Percentiles rank a stretch among this genome's conserved stretches.
Conservation (phyloP, 2,329 filamentous ascomycete species). For the Cyphellophora europaea region DNA sequence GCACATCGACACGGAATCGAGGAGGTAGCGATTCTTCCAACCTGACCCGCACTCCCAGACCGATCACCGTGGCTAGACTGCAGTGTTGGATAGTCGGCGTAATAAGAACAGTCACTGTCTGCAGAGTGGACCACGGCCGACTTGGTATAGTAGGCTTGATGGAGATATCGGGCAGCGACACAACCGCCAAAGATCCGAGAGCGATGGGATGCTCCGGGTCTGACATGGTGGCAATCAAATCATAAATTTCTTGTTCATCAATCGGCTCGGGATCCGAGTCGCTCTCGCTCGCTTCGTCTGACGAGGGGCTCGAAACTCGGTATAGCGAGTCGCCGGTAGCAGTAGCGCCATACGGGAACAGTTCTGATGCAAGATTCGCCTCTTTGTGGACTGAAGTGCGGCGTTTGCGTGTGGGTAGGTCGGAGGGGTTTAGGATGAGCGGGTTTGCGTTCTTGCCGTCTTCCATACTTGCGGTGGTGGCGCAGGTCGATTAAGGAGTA, state of each 20-base stretch:
- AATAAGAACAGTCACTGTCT: slow-evolving; percentile 75
- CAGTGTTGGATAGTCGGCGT: slow-evolving; percentile 97
- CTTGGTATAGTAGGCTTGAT: slow-evolving; percentile 60
- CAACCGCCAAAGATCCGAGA: slow-evolving; percentile 83
- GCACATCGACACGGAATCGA: slow-evolving; percentile 83
- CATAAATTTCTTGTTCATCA: slow-evolving; percentile 94
- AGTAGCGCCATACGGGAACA: slow-evolving; percentile 28
- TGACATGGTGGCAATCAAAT: slow-evolving; percentile 87
- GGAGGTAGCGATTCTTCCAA: slow-evolving; percentile 86
- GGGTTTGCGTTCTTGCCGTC: slow-evolving; percentile 68
- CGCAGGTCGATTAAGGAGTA: too few species aligned
- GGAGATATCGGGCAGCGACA: slow-evolving; percentile 88
- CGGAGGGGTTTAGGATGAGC: slow-evolving; percentile 76
- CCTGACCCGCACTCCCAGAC: slow-evolving; percentile 81
- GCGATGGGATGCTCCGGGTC: slow-evolving; percentile 96
- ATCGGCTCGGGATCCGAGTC: slow-evolving; percentile 70
- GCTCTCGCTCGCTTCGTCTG: slow-evolving; percentile 31
- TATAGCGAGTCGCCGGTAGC: slow-evolving; percentile 38
- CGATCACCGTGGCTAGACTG: slow-evolving; percentile 91
- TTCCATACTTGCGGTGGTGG: slow-evolving; percentile 14
- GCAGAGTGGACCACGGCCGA: slow-evolving; percentile 49
- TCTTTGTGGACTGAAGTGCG: slow-evolving; percentile 31
- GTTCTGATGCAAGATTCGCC: slow-evolving; percentile 36
- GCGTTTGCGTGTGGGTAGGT: slow-evolving; percentile 71
- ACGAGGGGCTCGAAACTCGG: slow-evolving; percentile 23